Evolutionary conservation across 306 rosid genomes (phyloP).

Genomic region (Quillaja saponaria): DNA sequence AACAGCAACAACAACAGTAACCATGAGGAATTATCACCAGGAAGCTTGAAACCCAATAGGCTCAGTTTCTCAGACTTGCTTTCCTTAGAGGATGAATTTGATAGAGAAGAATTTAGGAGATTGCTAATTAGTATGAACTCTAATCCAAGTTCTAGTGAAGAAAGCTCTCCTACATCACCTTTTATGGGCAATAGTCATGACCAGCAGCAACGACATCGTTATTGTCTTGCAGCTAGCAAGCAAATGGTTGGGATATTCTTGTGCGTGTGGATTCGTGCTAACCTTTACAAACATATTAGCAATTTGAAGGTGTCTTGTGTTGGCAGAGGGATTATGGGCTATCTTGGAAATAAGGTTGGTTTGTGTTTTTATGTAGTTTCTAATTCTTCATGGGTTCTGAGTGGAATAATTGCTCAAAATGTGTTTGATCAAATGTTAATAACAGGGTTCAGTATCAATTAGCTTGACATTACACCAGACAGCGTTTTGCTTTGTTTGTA

Average conservation of each 20-base stretch:
- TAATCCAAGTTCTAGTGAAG: slow-evolving; percentile 6
- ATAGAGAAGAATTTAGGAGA: slow-evolving; percentile 9
- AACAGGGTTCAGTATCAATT: slow-evolving; percentile 82
- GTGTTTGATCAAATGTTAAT: neutral
- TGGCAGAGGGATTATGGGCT: slow-evolving; percentile 93
- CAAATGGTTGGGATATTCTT: slow-evolving; percentile 95
- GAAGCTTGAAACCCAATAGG: slow-evolving; percentile 34
- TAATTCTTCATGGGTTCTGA: too few relatives aligned
- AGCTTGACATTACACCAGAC: slow-evolving; percentile 72
- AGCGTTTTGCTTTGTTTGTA: slow-evolving; percentile 82
- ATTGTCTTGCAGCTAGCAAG: slow-evolving; percentile 67
- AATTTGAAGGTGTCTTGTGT: slow-evolving; percentile 67
- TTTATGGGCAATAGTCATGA: neutral
- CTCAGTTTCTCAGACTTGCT: slow-evolving; percentile 52
- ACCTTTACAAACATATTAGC: slow-evolving; percentile 45
- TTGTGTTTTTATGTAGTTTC: neutral
- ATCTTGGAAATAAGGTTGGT: slow-evolving; percentile 86
- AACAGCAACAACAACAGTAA: slow-evolving; percentile 29
- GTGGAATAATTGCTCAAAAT: neutral
- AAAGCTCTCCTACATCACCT: slow-evolving; percentile 30
- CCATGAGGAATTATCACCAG: slow-evolving; percentile 13
- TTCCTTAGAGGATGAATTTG: slow-evolving; percentile 41
- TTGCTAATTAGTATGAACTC: slow-evolving; percentile 6
- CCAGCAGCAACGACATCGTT: slow-evolving; percentile 24
- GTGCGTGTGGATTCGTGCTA: slow-evolving; percentile 68